Base-by-base conservation (phyloP, 176 grass and related monocot species). In the Aegilops bicornis region DNA sequence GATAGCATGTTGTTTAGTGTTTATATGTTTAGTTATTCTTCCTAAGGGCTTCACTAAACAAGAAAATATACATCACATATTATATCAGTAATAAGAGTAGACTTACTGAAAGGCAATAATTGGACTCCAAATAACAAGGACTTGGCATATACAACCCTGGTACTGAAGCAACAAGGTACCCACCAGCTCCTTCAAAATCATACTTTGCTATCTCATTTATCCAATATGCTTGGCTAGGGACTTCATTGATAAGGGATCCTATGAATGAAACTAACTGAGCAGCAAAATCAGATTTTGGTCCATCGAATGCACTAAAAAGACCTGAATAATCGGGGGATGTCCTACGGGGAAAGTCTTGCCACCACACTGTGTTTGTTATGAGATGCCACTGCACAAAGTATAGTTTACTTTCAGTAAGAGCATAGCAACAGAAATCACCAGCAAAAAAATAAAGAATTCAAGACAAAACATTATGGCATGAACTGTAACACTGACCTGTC, bases 301-400 rank as follows among this genome's bases (percentile, higher is more conserved):
- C 82, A 23, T 95, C 62, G 4, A 27, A 61, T 88, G 58, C 62
- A 85, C 65, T 16, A 85, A 97, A 95, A 60, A 97, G 61, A 80
- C 79, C 73, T 85, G 85, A 89, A 93, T 93, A 97, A 89, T 97
- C 80, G 58, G 84, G 54, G 67, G 76, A 77, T 61, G 83, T 81
- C 80, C 80, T 88, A 43, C 40, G 10, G 79, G 92, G 91, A 30
- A 95, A 97, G 63, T 97, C 92, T 91, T 95, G 92, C 89, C 91
- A 95, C 95, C 95, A 97, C 42, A 97, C 87, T 45, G 92, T 93
- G 73, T 97, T 95, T 42, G 91, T 95, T 88, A 95, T 87, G 24
- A 92, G 85, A 75, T 95, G 83, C 91, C 95, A 97, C 95, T 97
- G 92, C 86, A 80, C 83, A 76, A 63, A 78, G 35, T n/a, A 83